These are phyloP conservation scores for Pichia heedii DNA, from an alignment of 805 yeast genomes.

Conservation along the genomic window DNA sequence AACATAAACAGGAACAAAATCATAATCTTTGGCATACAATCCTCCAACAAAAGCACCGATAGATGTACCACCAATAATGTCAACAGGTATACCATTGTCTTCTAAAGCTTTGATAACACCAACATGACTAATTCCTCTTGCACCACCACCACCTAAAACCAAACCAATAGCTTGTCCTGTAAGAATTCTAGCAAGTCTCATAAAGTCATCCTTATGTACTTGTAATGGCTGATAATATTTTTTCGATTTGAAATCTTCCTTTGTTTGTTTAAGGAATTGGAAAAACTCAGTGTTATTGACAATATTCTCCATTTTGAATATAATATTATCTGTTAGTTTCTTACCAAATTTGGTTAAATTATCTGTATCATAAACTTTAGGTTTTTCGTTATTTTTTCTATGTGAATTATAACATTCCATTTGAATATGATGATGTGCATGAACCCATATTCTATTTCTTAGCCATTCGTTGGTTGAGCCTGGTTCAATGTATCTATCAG, in stretches of 20 bases:
- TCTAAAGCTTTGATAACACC: conserved; percentile 89
- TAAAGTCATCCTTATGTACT: conserved; percentile 77
- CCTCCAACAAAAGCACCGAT: conserved; percentile 97
- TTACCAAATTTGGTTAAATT: conserved; percentile 15
- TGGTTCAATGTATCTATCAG: conserved; percentile 71
- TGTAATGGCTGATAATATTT: conserved; percentile 29
- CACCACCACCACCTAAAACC: conserved; percentile 97
- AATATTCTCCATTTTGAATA: conserved; percentile 20
- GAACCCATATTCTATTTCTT: conserved; percentile 80
- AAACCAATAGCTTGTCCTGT: conserved; percentile 93
- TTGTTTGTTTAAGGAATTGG: conserved; percentile 21
- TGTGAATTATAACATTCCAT: conserved; percentile 30
- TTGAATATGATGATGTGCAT: conserved; percentile 86
- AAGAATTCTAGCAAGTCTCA: conserved; percentile 78
- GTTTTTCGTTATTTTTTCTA: background rate
- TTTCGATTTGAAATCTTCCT: conserved; percentile 16
- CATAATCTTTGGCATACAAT: conserved; percentile 84
- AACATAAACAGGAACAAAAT: conserved; percentile 84
- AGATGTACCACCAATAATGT: conserved; percentile 91
- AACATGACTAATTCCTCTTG: conserved; percentile 85
- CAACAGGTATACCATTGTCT: conserved; percentile 88
- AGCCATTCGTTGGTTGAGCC: conserved; percentile 85
- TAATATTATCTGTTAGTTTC: conserved; percentile 20
- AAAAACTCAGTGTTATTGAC: conserved; percentile 23
- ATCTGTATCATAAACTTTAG: conserved; percentile 5